Evolutionary conservation across 2,329 filamentous ascomycete genomes (phyloP).

Genomic region (Aspergillus arachidicola): DNA sequence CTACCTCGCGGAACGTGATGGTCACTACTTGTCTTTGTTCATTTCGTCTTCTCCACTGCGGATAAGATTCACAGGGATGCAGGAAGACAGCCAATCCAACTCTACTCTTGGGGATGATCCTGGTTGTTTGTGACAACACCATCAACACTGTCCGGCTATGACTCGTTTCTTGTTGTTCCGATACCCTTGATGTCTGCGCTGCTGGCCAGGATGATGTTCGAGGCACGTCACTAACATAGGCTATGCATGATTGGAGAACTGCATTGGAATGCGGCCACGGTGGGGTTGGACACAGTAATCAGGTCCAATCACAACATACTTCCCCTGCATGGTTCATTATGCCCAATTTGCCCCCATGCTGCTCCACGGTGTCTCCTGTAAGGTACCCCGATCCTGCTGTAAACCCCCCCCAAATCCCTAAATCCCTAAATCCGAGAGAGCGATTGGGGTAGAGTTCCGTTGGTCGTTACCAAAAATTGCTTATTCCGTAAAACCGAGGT

Average conservation of each 20-base stretch:
- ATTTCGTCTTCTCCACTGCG: neutral
- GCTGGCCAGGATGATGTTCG: neutral
- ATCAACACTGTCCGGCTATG: neutral
- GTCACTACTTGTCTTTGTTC: neutral
- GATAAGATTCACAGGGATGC: neutral
- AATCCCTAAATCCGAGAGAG: neutral
- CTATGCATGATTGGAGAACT: neutral
- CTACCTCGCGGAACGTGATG: neutral
- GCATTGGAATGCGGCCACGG: neutral
- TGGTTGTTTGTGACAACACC: neutral
- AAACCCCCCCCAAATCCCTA: neutral
- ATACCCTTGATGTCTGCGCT: neutral
- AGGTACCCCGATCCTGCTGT: neutral
- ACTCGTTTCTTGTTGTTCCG: neutral
- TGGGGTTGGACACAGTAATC: neutral
- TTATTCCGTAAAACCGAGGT: neutral
- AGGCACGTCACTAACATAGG: neutral
- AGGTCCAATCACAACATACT: neutral
- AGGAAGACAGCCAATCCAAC: neutral
- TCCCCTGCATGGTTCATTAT: neutral
- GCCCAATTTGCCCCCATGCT: neutral
- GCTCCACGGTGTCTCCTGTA: neutral
- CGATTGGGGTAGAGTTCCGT: too few relatives aligned
- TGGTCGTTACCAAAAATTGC: neutral
- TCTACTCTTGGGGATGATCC: neutral